phyloP scores from a whole-genome alignment of 805 yeast species.

The Priceomyces medius region DNA sequence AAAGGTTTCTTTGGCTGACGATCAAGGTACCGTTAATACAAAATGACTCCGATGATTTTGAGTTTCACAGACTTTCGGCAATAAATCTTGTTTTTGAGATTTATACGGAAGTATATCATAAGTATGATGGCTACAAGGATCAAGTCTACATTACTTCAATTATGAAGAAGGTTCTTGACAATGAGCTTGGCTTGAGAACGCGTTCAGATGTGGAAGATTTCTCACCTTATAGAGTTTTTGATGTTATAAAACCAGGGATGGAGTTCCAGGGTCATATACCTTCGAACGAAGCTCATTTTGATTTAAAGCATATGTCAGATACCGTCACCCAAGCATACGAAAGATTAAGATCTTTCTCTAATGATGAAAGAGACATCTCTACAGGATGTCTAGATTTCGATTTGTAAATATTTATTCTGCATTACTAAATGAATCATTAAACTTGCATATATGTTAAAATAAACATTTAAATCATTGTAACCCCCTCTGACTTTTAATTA shows the following conservation, averaged over 20 bases:
- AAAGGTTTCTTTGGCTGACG: conserved; percentile 23
- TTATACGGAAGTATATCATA: conserved; percentile 15
- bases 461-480: conserved; percentile 13
- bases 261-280: conserved; percentile 1
- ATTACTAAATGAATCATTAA: conserved; percentile 3
- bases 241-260: conserved; percentile 7
- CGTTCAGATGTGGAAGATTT: background rate
- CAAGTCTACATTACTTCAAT: conserved; percentile 9
- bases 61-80: conserved; percentile 6
- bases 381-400: conserved; percentile 2
- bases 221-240: conserved; percentile 7
- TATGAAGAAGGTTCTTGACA: background rate
- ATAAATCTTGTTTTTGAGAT: conserved; percentile 13
- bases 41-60: conserved; percentile 4
- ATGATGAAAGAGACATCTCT: background rate
- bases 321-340: background rate
- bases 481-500: conserved; percentile 43
- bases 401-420: conserved; percentile 1
- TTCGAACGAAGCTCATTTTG: background rate
- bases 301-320: background rate
- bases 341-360: background rate
- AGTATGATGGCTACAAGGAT: conserved; percentile 39
- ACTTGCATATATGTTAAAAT: conserved; percentile 2
- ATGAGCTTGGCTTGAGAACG: background rate
- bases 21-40: conserved; percentile 15